Evolutionary conservation across 495 filamentous ascomycete genomes (phyloP).

Genomic region (Cercophora scortea): DNA sequence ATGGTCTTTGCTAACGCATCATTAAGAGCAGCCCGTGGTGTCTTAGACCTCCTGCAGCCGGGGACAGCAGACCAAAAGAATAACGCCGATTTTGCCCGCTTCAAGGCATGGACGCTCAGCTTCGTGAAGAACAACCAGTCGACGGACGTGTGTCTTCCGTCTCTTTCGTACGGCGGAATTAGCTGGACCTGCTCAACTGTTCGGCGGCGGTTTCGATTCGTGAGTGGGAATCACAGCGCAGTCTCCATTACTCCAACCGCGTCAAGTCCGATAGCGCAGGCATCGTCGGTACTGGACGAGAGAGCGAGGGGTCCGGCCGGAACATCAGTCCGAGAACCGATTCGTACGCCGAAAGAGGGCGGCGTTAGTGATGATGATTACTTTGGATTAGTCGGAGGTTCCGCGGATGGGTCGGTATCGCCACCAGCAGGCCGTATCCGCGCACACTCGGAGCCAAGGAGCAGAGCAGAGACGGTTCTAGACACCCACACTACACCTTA

Average conservation of each 20-base stretch:
- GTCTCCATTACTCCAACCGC: constrained; percentile 23
- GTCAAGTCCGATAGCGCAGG: constrained; percentile 21
- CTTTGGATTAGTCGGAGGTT: constrained; percentile 23
- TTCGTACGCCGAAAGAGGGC: constrained; percentile 19
- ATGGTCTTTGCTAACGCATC: constrained; percentile 54
- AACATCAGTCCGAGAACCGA: constrained; percentile 7
- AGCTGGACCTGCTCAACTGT: constrained; percentile 59
- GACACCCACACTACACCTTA: constrained; percentile 15
- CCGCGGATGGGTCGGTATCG: not conserved
- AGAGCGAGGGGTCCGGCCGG: constrained; percentile 15
- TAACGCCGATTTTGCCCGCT: constrained; percentile 39
- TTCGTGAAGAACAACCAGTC: constrained; percentile 39
- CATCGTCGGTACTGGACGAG: constrained; percentile 16
- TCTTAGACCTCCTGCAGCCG: constrained; percentile 44
- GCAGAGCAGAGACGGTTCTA: constrained; percentile 8
- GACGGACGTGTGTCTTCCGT: constrained; percentile 36
- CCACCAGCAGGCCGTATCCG: not conserved
- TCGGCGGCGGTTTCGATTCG: constrained; percentile 52
- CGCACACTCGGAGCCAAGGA: constrained; percentile 16
- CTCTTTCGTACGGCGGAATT: constrained; percentile 46
- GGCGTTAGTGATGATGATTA: constrained; percentile 23
- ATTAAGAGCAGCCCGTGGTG: constrained; percentile 37
- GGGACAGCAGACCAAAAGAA: constrained; percentile 28
- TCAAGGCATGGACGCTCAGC: constrained; percentile 56
- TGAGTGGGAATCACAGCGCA: constrained; percentile 38